Percentiles rank a stretch among this genome's conserved stretches.
Conservation (phyloP, 768 basidiomycete genomes). For the Lactarius evosmus region DNA sequence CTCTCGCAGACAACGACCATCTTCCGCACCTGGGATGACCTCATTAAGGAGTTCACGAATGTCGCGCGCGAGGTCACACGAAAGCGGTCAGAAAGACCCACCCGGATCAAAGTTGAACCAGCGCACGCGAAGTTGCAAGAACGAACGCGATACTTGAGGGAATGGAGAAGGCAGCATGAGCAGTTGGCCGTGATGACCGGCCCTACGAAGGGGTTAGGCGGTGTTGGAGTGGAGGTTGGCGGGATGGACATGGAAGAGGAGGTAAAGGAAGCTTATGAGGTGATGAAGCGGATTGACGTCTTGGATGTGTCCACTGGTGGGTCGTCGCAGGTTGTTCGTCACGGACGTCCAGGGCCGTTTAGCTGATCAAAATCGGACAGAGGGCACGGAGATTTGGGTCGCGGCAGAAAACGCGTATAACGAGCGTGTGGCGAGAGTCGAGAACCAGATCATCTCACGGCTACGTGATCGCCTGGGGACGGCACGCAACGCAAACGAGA, state of each 20-base stretch:
- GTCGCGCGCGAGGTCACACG: conserved; percentile 85
- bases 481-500: conserved; percentile 96
- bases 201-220: conserved; percentile 80
- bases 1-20: conserved; percentile 67
- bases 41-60: conserved; percentile 65
- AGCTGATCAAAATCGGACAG: conserved; percentile 39
- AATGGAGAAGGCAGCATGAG: conserved; percentile 96
- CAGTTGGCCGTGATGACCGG: conserved; percentile 97
- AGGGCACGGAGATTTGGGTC: conserved; percentile 98
- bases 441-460: conserved; percentile 97
- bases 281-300: conserved; percentile 95
- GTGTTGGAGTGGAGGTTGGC: conserved; percentile 70
- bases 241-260: conserved; percentile 99
- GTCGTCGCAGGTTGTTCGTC: conserved; percentile 32
- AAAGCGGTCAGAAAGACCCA: conserved; percentile 87
- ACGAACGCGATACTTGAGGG: conserved; percentile 76
- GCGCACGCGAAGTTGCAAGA: conserved; percentile 93
- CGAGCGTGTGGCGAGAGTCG: conserved; percentile 93
- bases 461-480: conserved; percentile 90
- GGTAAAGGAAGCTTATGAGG: conserved; percentile 93
- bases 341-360: not conserved
- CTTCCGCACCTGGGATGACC: conserved; percentile 61
- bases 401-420: conserved; percentile 97
- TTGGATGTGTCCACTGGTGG: conserved; percentile 88
- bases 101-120: conserved; percentile 91